Base-by-base conservation (phyloP, 495 filamentous ascomycete genomes). In the Aspergillus funiculosus region DNA sequence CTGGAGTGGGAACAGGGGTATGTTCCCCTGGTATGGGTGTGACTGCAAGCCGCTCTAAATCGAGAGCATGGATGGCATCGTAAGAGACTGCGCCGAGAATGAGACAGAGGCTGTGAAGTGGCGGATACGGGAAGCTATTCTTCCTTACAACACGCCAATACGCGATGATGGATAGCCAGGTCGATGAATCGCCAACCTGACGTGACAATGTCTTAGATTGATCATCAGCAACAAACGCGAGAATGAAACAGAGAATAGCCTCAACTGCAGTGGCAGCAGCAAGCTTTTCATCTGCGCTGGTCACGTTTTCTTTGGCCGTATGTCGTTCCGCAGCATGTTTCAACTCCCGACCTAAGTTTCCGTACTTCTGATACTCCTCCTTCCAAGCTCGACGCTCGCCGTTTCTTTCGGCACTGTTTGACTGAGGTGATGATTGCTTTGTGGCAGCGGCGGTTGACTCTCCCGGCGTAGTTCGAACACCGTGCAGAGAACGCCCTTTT, bases 101-200 rank as follows among this genome's bases (percentile, higher is more conserved):
- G 24, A 63, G 47, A 37, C 64, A 71, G 3, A 77, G 59, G 20
- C 66, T 68, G 49, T 64, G 43, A 15, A 77, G 51, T 9, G 58
- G 64, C 14, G 66, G 61, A 30, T 64, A 74, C 4, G 63, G 21
- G 10, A 45, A 28, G 36, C 65, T 66, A 35, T 63, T 68, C 47
- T 61, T 68, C 45, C 50, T 62, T 13, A 75, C 67, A 19, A 68
- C 67, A 11, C 57, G 52, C 64, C 73, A 71, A 41, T 73, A 73
- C 22, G 69, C 61, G n/a, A 77, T 48, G 15, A 77, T 73, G 17
- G 71, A 72, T 7, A 60, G 51, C 74, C 74, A 77, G n/a, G 57
- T 60, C 6, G 62, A 63, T 9, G 64, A 67, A 46, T 74, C 66
- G 32, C 67, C 64, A 8, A 48, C 37, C 26, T 66, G 64, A 22